Evolutionary conservation across 257 asterid species (phyloP), one percentile per base, ranked within the genome.

Genomic region (Thymus mandschuricus): DNA sequence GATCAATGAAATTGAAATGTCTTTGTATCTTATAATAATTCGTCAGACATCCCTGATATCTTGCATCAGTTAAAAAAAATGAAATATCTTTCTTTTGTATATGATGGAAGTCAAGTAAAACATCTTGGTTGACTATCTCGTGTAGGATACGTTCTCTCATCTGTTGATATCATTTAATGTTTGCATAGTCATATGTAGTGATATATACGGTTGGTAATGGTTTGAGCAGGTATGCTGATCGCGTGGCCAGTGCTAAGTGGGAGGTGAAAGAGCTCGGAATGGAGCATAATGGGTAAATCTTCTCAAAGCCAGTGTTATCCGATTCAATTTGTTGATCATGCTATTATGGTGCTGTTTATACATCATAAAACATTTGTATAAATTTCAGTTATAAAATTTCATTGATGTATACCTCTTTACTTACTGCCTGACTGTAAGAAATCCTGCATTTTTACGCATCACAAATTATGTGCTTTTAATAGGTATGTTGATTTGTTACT

Each of bases 241-340:
- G 97, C 66, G 83, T 95, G 60, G 88, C 97, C 75, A 88, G 69
- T 81, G 96, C 96, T 35, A 95, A 88, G 84, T 95, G 99, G 99
- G 99, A 95, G 81, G 95, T 95, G 82, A 92, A 87, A 79, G 98
- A 92, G 85, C 99, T 95, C 51, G 98, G 99, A 61, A 66, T 90
- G 80, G 99, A 95, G 86, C 99, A 95, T 74, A 95, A 92, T 63
- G 98, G 99, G 99, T 95, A 87, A 40, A 89, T 81, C 71, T 30
- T 75, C 55, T 67, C 44, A 34, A 66, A 45, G 70, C 45, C 12
- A 13, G 44, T 64, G 6, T 5, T 54, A 34, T 46, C 3, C 21
- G 41, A 38, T 49, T 59, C 9, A 28, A 48, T 34, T 44, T 46
- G 61, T 30, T 56, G 15, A 10, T 10, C 61, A 10, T 56, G 61